Percentiles rank a stretch among this genome's conserved stretches.
Conservation (phyloP, 768 basidiomycete species). For the Candolleomyces efflorescens region DNA sequence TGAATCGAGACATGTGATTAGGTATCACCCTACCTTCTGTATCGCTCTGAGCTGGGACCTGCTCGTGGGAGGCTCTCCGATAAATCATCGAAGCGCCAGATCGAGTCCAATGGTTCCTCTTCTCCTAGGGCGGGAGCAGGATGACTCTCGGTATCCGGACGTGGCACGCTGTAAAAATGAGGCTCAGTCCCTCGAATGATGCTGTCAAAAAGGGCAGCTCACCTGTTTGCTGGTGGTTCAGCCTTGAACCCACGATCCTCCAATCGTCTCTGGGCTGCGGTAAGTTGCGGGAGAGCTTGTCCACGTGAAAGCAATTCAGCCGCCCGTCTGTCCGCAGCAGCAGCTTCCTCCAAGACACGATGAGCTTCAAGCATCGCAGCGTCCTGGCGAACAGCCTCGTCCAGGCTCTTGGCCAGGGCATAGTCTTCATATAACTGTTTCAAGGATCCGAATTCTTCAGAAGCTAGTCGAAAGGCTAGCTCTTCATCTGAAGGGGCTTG, state of each 20-base stretch:
- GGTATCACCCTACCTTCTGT: constrained; percentile 3
- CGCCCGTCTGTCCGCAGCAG: constrained; percentile 9
- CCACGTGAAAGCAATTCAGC: not conserved
- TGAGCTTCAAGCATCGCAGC: constrained; percentile 3
- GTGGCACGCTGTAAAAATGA: not conserved
- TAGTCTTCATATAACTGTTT: constrained; percentile 2
- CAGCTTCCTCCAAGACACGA: constrained; percentile 8
- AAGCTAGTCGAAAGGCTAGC: constrained; percentile 39
- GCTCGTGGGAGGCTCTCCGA: not conserved
- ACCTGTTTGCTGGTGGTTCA: not conserved
- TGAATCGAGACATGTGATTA: no score
- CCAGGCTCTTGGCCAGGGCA: constrained; percentile 4
- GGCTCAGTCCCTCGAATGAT: not conserved
- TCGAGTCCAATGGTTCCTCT: not conserved
- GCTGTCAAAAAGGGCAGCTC: not conserved
- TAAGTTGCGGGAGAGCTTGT: constrained; percentile 1
- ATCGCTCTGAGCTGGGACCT: constrained; percentile 5
- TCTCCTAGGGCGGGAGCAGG: not conserved
- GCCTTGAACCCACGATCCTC: not conserved
- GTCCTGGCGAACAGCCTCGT: not conserved
- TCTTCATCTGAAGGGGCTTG: constrained; percentile 37
- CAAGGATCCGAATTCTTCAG: constrained; percentile 23
- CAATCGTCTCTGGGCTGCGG: constrained; percentile 7
- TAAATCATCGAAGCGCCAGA: not conserved
- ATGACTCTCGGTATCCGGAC: not conserved